Base-by-base conservation (phyloP, 495 filamentous ascomycete genomes). In the Durotheca rogersii region DNA sequence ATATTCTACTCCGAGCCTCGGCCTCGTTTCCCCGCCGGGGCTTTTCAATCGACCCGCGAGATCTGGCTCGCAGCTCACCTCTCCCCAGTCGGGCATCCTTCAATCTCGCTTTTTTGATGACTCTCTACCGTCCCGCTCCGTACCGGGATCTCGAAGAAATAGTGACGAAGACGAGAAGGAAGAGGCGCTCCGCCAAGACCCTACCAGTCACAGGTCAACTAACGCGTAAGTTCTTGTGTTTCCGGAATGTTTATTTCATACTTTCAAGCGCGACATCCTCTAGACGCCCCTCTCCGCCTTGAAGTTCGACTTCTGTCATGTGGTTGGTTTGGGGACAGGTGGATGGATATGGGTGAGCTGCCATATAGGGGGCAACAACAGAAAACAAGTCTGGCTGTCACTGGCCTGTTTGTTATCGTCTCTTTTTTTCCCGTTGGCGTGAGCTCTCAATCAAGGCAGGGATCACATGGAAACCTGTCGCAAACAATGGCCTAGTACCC, bases 71-170 rank as follows among this genome's bases (percentile, higher is more conserved):
- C 78, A 84, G 53, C 71, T 88, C 35, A 83, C 87, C 9, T 79
- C 78, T 44, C 77, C 76, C 52, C 72, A 75, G 64, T 72, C 76
- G 62, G 71, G 73, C 67, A 79, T 78, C 65, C 47, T 67, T 44
- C 72, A 68, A 53, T 64, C 68, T 41, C 65, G 76, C 51, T 71
- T 72, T 56, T 78, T 77, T 53, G 78, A 81, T 46, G 80, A 83
- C 48, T 70, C 76, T 32, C 52, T 81, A 4, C 79, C 87, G 2
- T 92, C 89, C 11, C 87, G 87, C 61, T 96, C 92, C 31, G 83
- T 95, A 23, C 92, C 92, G 16, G 82, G 84, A 21, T 91, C 91
- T 53, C 79, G 91, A 53, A 87, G 93, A 56, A 86, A 87, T 58
- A 89, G 86, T 41, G 86, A 89, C 56, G 86, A 90, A 43, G 83